Base-by-base conservation (phyloP, 768 basidiomycete genomes). In the Nidularia pulvinata region DNA sequence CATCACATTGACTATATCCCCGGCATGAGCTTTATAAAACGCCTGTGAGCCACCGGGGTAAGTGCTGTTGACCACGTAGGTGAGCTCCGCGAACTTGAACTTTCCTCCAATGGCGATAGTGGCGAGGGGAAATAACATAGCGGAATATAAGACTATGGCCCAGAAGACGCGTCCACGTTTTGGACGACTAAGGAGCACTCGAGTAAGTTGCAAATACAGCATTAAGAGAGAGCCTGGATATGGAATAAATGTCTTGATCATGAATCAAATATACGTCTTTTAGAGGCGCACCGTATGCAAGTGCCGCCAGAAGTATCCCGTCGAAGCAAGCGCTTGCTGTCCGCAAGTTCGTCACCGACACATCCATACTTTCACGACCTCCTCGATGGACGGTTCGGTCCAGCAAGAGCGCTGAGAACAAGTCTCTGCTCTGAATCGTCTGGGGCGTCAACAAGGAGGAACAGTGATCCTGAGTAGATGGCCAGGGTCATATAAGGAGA, bases 201-300 rank as follows among this genome's bases (percentile, higher is more conserved):
- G 69, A 5, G 58, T 50, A 32, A 76, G 60, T 57, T 75, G 75
- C 16, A 74, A 59, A 46, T 68, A 70, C 25, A 76, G 59, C 75
- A 75, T 76, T 9, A 72, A 47, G 47, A 75, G 48, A 14, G 72
- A 73, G 37, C 75, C 75, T 76, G n/a, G 5, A 46, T 30, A 53
- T 16, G 49, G 37, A 9, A 9, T 7, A 7, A 22, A 46, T 11
- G 7, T 10, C 22, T 25, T 10, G 22, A 11, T 9, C 45, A 46
- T 11, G 7, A 11, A 19, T 7, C 22, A 46, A 46, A 46, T 46
- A 22, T 10, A 10, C 19, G 22, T 25, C 22, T 10, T n/a, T n/a
- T 46, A 7, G 22, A 7, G 9, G 57, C 65, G 25, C 48, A 73
- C 72, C 73, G 60, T 71, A 75, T 7, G 69, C 61, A 53, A 75